phyloP scores from a whole-genome alignment of 768 basidiomycete genomes.

The Russula abietina region DNA sequence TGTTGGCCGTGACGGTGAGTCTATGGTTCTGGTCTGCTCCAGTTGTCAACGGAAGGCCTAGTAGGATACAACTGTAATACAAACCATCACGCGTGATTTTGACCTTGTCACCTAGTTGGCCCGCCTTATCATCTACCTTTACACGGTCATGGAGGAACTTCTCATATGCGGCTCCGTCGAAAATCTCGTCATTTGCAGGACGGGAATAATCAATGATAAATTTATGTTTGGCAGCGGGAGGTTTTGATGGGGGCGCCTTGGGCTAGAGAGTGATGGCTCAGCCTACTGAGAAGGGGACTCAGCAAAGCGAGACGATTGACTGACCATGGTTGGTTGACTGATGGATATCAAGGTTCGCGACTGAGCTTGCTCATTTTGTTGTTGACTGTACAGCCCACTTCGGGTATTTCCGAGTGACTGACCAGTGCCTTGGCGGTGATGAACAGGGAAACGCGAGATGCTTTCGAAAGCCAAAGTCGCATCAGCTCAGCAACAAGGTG shows the following conservation, averaged over 20 bases:
- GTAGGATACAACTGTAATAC: constrained; percentile 27
- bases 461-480: constrained; percentile 65
- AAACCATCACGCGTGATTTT: constrained; percentile 82
- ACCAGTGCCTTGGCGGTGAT: neutral
- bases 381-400: constrained; percentile 47
- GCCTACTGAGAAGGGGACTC: constrained; percentile 91
- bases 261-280: constrained; percentile 51
- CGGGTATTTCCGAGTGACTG: constrained; percentile 11
- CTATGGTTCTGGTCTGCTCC: constrained; percentile 57
- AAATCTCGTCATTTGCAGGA: constrained; percentile 60
- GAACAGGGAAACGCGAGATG: constrained; percentile 26
- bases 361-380: neutral
- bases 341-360: constrained; percentile 7
- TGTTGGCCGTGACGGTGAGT: constrained; percentile 77
- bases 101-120: constrained; percentile 85
- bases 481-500: constrained; percentile 65
- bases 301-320: constrained; percentile 72
- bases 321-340: constrained; percentile 64
- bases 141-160: constrained; percentile 93
- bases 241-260: constrained; percentile 51
- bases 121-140: constrained; percentile 88
- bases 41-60: neutral
- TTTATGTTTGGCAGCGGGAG: constrained; percentile 57
- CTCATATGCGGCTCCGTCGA: constrained; percentile 61
- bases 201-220: constrained; percentile 83